Evolutionary conservation across 2,329 filamentous ascomycete genomes (phyloP).

Genomic region (Chaetomiaceae sp.): DNA sequence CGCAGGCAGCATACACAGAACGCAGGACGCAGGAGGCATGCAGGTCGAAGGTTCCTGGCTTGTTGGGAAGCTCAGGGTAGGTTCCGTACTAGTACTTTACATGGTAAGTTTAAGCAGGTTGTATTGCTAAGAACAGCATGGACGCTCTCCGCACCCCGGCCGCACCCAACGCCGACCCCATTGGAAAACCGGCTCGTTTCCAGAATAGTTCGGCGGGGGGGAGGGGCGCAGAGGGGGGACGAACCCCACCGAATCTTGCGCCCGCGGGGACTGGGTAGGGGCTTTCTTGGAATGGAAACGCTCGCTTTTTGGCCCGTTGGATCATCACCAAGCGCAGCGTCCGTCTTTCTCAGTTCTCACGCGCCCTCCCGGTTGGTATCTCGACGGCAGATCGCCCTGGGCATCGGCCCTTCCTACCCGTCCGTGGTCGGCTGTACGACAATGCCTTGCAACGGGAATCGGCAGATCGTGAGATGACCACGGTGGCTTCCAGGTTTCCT

Average conservation of each 20-base stretch:
- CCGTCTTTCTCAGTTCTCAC: not conserved
- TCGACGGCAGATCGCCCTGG: slow-evolving; percentile 1
- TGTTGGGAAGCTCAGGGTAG: slow-evolving; percentile 8
- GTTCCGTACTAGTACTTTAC: slow-evolving; percentile 16
- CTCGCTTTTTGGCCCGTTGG: slow-evolving; percentile 8
- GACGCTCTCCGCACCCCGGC: slow-evolving; percentile 7
- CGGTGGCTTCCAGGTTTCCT: no score
- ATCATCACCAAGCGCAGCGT: not conserved
- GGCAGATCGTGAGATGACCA: not conserved
- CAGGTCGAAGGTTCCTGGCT: slow-evolving; percentile 10
- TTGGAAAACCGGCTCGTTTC: slow-evolving; percentile 19
- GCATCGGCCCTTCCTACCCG: not conserved
- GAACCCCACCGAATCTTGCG: slow-evolving; percentile 7
- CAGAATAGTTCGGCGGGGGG: slow-evolving; percentile 21
- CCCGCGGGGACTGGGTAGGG: no score
- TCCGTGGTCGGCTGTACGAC: not conserved
- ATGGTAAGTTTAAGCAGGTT: no score
- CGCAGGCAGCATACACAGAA: slow-evolving; percentile 12
- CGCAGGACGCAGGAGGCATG: slow-evolving; percentile 11
- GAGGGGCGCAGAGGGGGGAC: slow-evolving; percentile 5
- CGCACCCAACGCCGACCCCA: slow-evolving; percentile 4
- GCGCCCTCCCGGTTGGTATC: not conserved
- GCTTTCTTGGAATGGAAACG: no score
- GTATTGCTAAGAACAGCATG: slow-evolving; percentile 21
- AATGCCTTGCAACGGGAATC: not conserved